These are phyloP conservation scores for Pythium biforme DNA, from an alignment of 352 stramenopile species.

Conservation along the genomic window DNA sequence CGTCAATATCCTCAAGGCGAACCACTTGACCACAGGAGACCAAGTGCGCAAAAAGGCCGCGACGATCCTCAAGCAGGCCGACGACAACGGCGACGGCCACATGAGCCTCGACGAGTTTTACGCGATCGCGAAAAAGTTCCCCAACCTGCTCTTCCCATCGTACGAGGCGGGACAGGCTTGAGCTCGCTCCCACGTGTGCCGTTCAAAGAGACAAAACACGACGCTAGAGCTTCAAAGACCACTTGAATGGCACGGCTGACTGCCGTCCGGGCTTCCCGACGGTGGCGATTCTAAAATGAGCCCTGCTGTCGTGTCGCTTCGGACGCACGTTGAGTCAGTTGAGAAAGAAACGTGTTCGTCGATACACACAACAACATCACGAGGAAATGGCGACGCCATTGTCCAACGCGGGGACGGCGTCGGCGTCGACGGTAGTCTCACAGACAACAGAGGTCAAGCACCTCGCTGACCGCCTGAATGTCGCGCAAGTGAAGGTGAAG, in stretches of 20 bases:
- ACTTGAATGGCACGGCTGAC: too few relatives aligned
- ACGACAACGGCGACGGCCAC: slow-evolving; percentile 72
- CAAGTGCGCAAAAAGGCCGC: slow-evolving; percentile 86
- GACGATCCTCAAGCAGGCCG: slow-evolving; percentile 81
- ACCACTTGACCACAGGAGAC: slow-evolving; percentile 78
- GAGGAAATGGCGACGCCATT: slow-evolving; percentile 5
- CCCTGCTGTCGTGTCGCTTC: neutral
- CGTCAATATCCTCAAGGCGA: slow-evolving; percentile 89
- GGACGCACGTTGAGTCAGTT: neutral
- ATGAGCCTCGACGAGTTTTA: slow-evolving; percentile 88
- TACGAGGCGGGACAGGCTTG: slow-evolving; percentile 31
- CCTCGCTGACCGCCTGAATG: slow-evolving; percentile 58
- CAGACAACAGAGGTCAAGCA: slow-evolving; percentile 46
- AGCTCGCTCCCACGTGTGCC: neutral
- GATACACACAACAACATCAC: neutral
- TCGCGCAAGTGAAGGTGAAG: slow-evolving; percentile 66
- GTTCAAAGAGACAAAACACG: neutral
- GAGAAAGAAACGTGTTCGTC: neutral
- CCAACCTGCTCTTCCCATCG: slow-evolving; percentile 87
- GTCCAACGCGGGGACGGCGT: neutral
- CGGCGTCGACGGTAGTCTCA: neutral
- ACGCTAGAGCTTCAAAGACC: neutral
- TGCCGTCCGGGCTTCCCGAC: too few relatives aligned
- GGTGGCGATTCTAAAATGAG: slow-evolving; percentile 3
- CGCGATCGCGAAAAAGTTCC: slow-evolving; percentile 87